Conservation (phyloP, 108 stramenopile genomes). For the Skeletonema menzelii region DNA sequence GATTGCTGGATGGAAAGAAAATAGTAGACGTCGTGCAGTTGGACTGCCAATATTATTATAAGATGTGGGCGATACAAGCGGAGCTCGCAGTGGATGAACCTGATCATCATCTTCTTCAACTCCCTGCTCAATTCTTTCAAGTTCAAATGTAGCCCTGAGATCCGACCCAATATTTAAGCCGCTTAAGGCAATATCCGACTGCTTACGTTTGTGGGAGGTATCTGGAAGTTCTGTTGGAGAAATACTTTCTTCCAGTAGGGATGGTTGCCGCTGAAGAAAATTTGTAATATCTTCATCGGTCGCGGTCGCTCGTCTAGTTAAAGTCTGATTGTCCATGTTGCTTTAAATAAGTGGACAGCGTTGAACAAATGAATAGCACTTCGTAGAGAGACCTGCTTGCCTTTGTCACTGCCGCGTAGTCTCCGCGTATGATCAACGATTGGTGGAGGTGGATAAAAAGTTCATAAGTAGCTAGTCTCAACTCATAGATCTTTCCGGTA, state of each 20-base stretch:
- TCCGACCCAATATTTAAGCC: neutral
- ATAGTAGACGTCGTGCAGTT: neutral
- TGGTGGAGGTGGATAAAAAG: no score
- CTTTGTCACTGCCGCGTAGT: no score
- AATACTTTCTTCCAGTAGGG: neutral
- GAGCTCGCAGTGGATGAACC: neutral
- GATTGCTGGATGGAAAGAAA: neutral
- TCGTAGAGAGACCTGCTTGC: no score
- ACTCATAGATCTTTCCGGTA: no score
- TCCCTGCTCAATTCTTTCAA: slow-evolving; percentile 15
- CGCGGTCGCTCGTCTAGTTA: neutral
- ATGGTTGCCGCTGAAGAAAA: neutral
- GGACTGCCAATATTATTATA: neutral
- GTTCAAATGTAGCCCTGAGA: slow-evolving; percentile 3
- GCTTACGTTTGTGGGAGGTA: slow-evolving; percentile 29
- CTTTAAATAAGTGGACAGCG: no score
- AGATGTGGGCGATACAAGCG: neutral
- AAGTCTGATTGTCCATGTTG: neutral
- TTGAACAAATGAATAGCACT: no score
- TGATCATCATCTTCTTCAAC: slow-evolving; percentile 15
- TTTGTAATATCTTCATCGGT: neutral
- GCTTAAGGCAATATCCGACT: slow-evolving; percentile 9
- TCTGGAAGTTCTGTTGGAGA: neutral
- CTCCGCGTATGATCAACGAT: no score
- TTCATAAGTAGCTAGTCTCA: no score